Evolutionary conservation across 2,329 filamentous ascomycete species (phyloP).

Genomic region (Pseudogymnoascus sp.): DNA sequence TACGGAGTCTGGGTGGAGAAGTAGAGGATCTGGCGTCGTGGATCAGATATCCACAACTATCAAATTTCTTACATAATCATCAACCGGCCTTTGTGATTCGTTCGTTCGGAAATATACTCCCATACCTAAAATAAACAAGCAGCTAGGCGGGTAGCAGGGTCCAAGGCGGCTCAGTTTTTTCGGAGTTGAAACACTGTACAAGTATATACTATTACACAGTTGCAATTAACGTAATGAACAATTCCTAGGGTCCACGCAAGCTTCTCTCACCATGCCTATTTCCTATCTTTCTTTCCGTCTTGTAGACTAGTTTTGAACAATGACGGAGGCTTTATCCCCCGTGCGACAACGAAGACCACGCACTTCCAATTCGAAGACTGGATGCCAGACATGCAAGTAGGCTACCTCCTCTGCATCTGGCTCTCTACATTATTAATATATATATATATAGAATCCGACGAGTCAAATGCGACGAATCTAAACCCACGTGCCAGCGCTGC

Average conservation of each 20-base stretch:
- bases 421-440: not conserved
- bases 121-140: not conserved
- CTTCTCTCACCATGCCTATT: not conserved
- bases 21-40: not conserved
- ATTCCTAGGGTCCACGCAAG: not conserved
- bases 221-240: not conserved
- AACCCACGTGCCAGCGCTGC: constrained; percentile 25
- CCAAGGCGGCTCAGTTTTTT: not conserved
- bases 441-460: constrained; percentile 21
- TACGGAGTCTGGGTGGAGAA: not conserved
- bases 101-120: not conserved
- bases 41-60: not conserved
- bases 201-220: not conserved
- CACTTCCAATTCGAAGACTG: constrained; percentile 13
- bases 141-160: not conserved
- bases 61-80: not conserved
- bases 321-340: not conserved
- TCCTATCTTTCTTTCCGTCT: not conserved
- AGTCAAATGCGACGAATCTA: constrained; percentile 27
- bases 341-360: not conserved
- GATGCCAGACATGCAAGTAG: constrained; percentile 24
- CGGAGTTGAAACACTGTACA: not conserved
- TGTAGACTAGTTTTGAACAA: not conserved
- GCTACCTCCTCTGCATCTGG: not conserved
- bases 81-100: not conserved